A percentile compares a stretch with the other conserved stretches of the same genome.
Evolutionary conservation across 2,329 filamentous ascomycete genomes (phyloP).

Genomic region (Fusarium nurragi): DNA sequence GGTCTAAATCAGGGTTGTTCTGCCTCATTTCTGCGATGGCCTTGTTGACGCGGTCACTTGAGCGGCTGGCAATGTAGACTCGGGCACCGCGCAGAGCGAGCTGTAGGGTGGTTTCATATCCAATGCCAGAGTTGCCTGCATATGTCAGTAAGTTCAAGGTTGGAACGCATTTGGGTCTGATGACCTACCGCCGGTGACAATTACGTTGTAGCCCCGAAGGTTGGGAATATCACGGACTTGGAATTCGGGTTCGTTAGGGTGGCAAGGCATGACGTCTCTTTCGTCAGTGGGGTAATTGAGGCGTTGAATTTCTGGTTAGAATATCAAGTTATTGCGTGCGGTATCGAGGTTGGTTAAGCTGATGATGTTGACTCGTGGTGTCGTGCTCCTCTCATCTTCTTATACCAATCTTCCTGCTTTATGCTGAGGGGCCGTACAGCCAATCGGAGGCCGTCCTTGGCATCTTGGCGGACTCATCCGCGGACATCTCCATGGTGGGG

Average conservation of each 20-base stretch:
- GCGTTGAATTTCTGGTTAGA: no score
- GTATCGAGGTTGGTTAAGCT: not conserved
- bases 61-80: conserved; percentile 40
- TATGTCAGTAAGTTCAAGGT: fast-evolving
- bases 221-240: conserved; percentile 32
- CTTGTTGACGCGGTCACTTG: conserved; percentile 29
- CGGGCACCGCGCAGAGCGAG: conserved; percentile 33
- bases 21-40: conserved; percentile 35
- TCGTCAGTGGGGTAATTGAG: fast-evolving
- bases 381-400: conserved; percentile 4
- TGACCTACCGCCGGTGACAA: conserved; percentile 38
- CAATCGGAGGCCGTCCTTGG: not conserved
- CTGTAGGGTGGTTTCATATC: conserved; percentile 36
- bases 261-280: conserved; percentile 8
- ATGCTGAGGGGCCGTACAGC: not conserved
- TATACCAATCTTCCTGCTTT: not conserved
- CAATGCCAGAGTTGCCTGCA: conserved; percentile 35
- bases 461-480: conserved; percentile 19
- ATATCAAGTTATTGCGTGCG: fast-evolving
- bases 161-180: fast-evolving
- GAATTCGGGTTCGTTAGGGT: conserved; percentile 20
- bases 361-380: not conserved
- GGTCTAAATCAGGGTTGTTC: conserved; percentile 16
- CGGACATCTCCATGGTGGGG: conserved; percentile 33
- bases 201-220: conserved; percentile 33